Base-by-base conservation (phyloP, 179 eudicot genomes). In the Carnegiea gigantea region DNA sequence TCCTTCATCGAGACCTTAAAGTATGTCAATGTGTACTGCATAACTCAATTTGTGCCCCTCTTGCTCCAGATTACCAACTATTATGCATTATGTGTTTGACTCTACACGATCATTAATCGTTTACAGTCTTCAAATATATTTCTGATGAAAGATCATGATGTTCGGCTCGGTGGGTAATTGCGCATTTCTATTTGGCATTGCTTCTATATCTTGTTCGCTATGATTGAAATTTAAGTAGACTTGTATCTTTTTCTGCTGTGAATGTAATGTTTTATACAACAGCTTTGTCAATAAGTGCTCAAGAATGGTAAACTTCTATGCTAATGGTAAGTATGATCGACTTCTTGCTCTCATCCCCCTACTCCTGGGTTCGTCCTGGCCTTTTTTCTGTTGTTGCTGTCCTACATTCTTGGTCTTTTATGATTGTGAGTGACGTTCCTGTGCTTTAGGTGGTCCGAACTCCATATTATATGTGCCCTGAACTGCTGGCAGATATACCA, bases 141-240 rank as follows among this genome's bases (percentile, higher is more conserved):
- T 57, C 62, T 57, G n/a, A 57, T n/a, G 4, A 57, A 57, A 57
- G 62, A 57, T 20, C 62, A 57, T 4, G 62, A 57, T 57, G 23
- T 57, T 6, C 23, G 62, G n/a, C 62, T 57, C 17, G 62, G 62
- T 57, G 23, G 5, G 62, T 57, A 9, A 15, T 57, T 18, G 5
- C 15, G 5, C 21, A 15, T 20, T 57, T 57, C 20, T 17, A 5
- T 18, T 14, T 54, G 60, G 60, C 6, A 1, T 17, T 54, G 60
- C 1, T 54, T 48, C 1, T 18, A 85, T 97, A 78, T 90, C 93
- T 95, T 33, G 96, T 91, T 82, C 93, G 33, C 97, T 97, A 90
- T 87, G 88, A 90, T 90, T 57, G 98, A 98, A 59, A 85, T 95
- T 74, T 79, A 95, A 92, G 81, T 94, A 97, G 97, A 54, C 2